Base-by-base conservation (phyloP, 768 basidiomycete species). In the Pisolithus sp. region DNA sequence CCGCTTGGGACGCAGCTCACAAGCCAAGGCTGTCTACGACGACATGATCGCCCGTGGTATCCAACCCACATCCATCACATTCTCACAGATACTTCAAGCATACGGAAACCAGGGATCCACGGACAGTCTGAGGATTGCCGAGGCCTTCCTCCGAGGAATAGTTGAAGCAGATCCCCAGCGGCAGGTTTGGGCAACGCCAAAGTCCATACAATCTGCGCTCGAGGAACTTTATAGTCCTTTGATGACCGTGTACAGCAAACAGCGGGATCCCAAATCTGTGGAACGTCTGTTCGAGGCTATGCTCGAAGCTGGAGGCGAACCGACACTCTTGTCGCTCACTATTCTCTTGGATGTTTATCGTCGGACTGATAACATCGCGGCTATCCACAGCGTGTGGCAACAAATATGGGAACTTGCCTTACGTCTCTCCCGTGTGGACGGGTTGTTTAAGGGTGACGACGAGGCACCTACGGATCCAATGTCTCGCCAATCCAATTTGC, bases 331-430 rank as follows among this genome's bases (percentile, higher is more conserved):
- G 18, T 73, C 80, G 12, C 73, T 92, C 55, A 78, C 81, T 2
- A 70, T 78, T 43, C 68, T 95, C 15, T 73, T 97, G 59, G 81
- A 89, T 53, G 81, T 77, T 0, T 89, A 94, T 64, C 79, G 89
- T 6, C 75, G 78, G 6, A 70, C 73, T 3, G 71, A 71, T 28
- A 76, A 89, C 54, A 57, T 79, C 13, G 76, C 80, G 4, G 76
- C 70, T 4, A 82, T 84, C 17, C 70, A 72, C 47, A 62, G 75
- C 21, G 60, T 91, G 12, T 97, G 93, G 90, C 75, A 79, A 21
- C 71, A 80, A 53, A 80, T 90, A 46, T 73, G 82, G 67, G 64
- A 80, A 15, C 63, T 83, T n/a, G 86, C 81, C 2, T 60, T 75
- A 53, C 73, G 71, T 30, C 65, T 71, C 28, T 68, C 75, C 4